A percentile compares a stretch with the other conserved stretches of the same genome.
Conservation (phyloP, 2,329 filamentous ascomycete genomes). For the Trichophyton rubrum region DNA sequence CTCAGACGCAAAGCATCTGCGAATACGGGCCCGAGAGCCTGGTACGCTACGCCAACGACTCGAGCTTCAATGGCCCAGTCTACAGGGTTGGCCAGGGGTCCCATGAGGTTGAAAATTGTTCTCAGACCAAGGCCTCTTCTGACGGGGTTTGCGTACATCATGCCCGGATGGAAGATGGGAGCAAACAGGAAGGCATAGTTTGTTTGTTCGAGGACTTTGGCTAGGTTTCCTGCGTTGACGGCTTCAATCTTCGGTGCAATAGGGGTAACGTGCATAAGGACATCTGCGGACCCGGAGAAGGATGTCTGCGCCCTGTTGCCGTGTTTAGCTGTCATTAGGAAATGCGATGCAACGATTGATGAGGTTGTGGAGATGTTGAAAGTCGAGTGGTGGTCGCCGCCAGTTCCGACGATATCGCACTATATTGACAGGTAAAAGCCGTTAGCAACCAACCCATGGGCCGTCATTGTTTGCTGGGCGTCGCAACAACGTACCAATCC, state of each 20-base stretch:
- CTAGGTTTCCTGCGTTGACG: constrained; percentile 58
- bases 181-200: constrained; percentile 96
- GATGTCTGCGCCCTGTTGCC: constrained; percentile 93
- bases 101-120: constrained; percentile 95
- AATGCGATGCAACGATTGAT: constrained; percentile 76
- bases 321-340: constrained; percentile 83
- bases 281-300: constrained; percentile 86
- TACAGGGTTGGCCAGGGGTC: constrained; percentile 81
- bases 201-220: constrained; percentile 59
- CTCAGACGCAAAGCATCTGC: constrained; percentile 67
- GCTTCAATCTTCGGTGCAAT: constrained; percentile 60
- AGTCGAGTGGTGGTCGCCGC: constrained; percentile 90
- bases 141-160: constrained; percentile 76
- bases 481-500: constrained; percentile 54
- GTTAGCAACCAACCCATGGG: not conserved
- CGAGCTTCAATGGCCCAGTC: constrained; percentile 76
- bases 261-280: constrained; percentile 64
- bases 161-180: constrained; percentile 89
- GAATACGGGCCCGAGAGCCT: constrained; percentile 78
- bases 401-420: constrained; percentile 94
- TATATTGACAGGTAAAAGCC: constrained; percentile 19
- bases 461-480: not conserved
- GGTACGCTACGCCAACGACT: constrained; percentile 82
- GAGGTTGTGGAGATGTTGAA: constrained; percentile 97
- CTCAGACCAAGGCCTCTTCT: constrained; percentile 82